phyloP scores from a whole-genome alignment of 768 basidiomycete genomes.

The Antrodiella citrinella region DNA sequence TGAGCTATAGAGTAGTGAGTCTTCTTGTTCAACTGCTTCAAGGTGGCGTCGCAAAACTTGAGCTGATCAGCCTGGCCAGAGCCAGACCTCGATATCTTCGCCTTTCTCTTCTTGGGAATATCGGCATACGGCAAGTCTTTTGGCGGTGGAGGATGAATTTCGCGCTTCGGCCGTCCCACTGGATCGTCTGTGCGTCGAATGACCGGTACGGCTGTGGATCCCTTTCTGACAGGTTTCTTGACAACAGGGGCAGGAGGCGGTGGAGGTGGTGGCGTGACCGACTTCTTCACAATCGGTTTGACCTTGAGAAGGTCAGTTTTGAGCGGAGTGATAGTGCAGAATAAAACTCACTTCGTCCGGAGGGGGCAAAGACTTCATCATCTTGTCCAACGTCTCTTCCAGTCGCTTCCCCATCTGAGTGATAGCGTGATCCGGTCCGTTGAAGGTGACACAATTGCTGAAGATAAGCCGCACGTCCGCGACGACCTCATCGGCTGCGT shows the following conservation, averaged over 20 bases:
- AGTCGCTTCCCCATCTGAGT: constrained; percentile 74
- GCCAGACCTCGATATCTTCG: constrained; percentile 53
- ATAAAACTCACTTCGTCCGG: constrained; percentile 56
- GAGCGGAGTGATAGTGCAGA: neutral
- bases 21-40: constrained; percentile 73
- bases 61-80: constrained; percentile 76
- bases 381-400: constrained; percentile 82
- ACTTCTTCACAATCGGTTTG: constrained; percentile 37
- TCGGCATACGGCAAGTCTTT: constrained; percentile 86
- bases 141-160: constrained; percentile 92
- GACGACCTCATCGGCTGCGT: constrained; percentile 70
- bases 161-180: constrained; percentile 84
- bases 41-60: constrained; percentile 68
- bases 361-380: constrained; percentile 75
- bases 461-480: constrained; percentile 84
- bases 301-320: constrained; percentile 21
- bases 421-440: constrained; percentile 83
- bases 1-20: constrained; percentile 63
- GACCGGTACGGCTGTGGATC: constrained; percentile 75
- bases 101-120: constrained; percentile 61
- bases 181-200: constrained; percentile 72
- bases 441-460: constrained; percentile 84
- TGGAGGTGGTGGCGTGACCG: constrained; percentile 31
- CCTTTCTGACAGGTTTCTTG: constrained; percentile 48
- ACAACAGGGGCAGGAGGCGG: constrained; percentile 33